Evolutionary conservation across 768 basidiomycete species (phyloP).

Genomic region (Mycena venus): DNA sequence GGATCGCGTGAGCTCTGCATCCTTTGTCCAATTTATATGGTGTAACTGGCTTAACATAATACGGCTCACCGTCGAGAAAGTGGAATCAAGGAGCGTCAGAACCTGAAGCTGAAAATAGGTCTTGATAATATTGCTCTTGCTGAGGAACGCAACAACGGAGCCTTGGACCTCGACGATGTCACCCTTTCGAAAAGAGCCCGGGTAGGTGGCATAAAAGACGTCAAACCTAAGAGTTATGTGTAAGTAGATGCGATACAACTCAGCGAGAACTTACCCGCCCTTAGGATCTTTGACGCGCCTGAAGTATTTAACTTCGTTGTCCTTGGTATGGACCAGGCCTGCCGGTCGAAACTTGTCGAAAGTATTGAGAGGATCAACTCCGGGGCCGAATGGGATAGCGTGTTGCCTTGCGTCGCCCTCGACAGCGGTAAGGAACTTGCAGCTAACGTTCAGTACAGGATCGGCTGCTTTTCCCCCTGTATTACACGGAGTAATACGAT

Average conservation of each 20-base stretch:
- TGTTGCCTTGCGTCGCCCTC: not conserved
- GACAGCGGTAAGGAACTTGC: not conserved
- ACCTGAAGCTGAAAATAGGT: not conserved
- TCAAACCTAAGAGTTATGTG: not conserved
- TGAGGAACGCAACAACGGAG: not conserved
- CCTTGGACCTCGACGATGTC: not conserved
- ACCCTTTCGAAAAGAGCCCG: not conserved
- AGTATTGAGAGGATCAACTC: not conserved
- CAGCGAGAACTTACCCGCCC: not conserved
- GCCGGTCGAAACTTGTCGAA: not conserved
- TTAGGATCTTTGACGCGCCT: not conserved
- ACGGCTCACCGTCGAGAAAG: not conserved
- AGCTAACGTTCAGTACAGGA: not conserved
- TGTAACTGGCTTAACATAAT: no score
- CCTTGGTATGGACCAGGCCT: not conserved
- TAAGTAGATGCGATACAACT: no score
- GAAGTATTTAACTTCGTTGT: not conserved
- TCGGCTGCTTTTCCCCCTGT: not conserved
- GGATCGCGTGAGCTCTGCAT: no score
- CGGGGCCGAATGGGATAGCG: not conserved
- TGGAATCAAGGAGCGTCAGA: not conserved
- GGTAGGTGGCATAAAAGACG: not conserved
- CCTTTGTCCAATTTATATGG: no score
- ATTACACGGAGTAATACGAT: not conserved
- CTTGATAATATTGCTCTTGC: not conserved